Evolutionary conservation across 2,329 filamentous ascomycete genomes (phyloP).

Genomic region (Penicillium sp.): DNA sequence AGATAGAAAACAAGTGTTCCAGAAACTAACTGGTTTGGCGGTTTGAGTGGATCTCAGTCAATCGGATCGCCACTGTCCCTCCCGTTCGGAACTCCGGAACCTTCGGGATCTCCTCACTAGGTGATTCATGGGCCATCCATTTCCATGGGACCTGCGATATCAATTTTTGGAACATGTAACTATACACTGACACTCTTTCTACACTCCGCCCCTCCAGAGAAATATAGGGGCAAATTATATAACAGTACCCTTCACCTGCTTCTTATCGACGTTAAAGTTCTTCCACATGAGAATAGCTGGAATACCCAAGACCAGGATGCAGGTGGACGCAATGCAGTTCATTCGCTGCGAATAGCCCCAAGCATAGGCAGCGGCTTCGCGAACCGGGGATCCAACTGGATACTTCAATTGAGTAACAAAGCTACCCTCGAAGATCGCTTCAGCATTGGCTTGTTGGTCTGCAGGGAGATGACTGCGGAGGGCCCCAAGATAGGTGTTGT

Average conservation of each 20-base stretch:
- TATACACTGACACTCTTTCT: background rate
- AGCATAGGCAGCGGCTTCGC: constrained; percentile 38
- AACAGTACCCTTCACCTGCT: constrained; percentile 41
- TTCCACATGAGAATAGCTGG: constrained; percentile 40
- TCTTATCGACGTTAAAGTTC: constrained; percentile 40
- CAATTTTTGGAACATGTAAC: background rate
- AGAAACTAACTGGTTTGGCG: too few relatives aligned
- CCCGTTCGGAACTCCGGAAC: background rate
- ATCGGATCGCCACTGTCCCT: background rate
- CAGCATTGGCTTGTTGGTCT: constrained; percentile 18
- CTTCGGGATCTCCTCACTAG: background rate
- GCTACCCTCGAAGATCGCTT: constrained; percentile 28
- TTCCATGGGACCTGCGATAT: background rate
- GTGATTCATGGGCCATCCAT: background rate
- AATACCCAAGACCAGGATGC: constrained; percentile 33
- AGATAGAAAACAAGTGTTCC: too few relatives aligned
- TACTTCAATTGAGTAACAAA: constrained; percentile 31
- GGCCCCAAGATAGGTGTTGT: constrained; percentile 53
- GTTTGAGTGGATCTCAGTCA: too few relatives aligned
- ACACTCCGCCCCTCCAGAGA: background rate
- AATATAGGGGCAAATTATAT: constrained; percentile 10
- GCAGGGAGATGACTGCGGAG: constrained; percentile 49
- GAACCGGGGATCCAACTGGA: constrained; percentile 27
- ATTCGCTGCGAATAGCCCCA: constrained; percentile 42
- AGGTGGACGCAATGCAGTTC: constrained; percentile 36